Percentiles rank a stretch among this genome's conserved stretches.
phyloP scores from a whole-genome alignment of 352 stramenopile genomes.

The Phytophthora foliorum region DNA sequence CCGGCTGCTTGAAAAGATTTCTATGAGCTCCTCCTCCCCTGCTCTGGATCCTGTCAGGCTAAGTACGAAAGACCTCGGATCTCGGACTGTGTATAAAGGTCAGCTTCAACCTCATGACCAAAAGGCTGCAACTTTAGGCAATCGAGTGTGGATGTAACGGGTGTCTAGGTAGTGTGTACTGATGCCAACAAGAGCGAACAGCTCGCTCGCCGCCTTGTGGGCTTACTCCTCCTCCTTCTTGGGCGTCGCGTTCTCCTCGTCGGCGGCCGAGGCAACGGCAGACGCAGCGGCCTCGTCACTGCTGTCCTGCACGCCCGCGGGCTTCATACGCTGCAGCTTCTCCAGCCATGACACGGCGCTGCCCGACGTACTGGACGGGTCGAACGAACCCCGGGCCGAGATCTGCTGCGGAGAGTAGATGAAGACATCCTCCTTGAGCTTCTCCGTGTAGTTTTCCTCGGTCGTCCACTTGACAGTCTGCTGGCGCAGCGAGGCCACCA shows the following conservation, averaged over 20 bases:
- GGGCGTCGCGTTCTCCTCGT: constrained; percentile 29
- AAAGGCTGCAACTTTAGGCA: not conserved
- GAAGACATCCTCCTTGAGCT: constrained; percentile 89
- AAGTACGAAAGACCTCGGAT: constrained; percentile 27
- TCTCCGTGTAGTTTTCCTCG: constrained; percentile 73
- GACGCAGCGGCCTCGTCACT: constrained; percentile 42
- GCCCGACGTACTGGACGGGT: constrained; percentile 69
- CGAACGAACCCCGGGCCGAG: constrained; percentile 71
- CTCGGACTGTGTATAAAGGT: not conserved
- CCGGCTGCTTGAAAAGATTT: constrained; percentile 34
- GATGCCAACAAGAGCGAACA: constrained; percentile 15
- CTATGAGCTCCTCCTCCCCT: constrained; percentile 1
- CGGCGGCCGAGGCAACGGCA: constrained; percentile 33
- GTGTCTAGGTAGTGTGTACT: constrained; percentile 41
- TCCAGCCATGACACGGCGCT: constrained; percentile 89
- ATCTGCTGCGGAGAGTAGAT: constrained; percentile 85
- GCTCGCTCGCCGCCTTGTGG: not conserved
- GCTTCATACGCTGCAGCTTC: constrained; percentile 91
- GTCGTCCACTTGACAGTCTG: constrained; percentile 82
- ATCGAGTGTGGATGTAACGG: not conserved
- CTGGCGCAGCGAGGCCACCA: constrained; percentile 68
- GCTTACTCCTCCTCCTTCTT: constrained; percentile 41
- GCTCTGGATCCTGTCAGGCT: constrained; percentile 6
- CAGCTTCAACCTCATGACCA: constrained; percentile 17
- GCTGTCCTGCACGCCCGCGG: constrained; percentile 54